Base-by-base conservation (phyloP, 169 alveolate species). In the Ichthyophthirius multifiliis region DNA sequence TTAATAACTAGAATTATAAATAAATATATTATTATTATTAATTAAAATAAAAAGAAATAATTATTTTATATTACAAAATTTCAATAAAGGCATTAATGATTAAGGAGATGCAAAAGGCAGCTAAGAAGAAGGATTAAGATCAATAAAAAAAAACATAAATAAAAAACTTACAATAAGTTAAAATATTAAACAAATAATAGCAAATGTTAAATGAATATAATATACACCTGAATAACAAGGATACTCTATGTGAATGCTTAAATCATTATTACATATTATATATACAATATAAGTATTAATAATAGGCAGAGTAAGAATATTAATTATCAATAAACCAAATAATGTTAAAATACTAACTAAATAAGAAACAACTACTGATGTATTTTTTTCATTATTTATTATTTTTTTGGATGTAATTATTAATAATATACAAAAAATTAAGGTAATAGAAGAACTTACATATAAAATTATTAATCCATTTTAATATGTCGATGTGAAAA, bases 41-140 rank as follows among this genome's bases (percentile, higher is more conserved):
- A n/a, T 27, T 64, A 9, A 48, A 43, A 62, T 76, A 35, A 62
- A 43, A 39, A 39, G 12, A 13, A 55, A 20, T 27, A 27, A 1
- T 6, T 2, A 62, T 27, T 9, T 7, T 5, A 27, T 20, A 64
- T 10, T 64, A 64, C 75, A 31, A 10, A 35, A 32, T 13, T 64
- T 34, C 4, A 67, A 5, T n/a, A 34, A 18, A 16, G 62, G 39
- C 39, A 67, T 37, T 0, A 34, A n/a, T n/a, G 39, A 27, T 27
- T 76, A 63, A n/a, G 80, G 80, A 30, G 75, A 44, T 0, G 85
- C 85, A 37, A 79, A 79, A 13, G 85, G 80, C 9, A 67, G 35
- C 13, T 39, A 32, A 13, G 79, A 65, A 20, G 43, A 20, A 5
- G 67, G 74, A 31, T 79, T 79, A 37, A 65, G 20, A 15, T 79